Evolutionary conservation across 805 yeast species (phyloP).

Genomic region (Hemisphaericaspora nanyangensis): DNA sequence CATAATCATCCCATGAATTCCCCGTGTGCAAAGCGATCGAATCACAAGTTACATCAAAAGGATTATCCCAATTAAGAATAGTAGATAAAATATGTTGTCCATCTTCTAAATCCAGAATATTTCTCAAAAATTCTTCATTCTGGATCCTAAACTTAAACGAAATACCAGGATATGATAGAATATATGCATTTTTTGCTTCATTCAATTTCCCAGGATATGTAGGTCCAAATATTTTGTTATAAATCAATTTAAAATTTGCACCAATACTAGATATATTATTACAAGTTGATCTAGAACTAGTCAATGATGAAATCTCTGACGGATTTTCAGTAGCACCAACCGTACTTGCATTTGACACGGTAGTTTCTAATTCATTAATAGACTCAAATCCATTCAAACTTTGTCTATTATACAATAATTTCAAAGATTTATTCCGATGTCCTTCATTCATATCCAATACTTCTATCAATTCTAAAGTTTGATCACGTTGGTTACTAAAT

Average conservation of each 20-base stretch:
- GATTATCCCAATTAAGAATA: conserved; percentile 29
- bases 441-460: conserved; percentile 16
- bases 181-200: conserved; percentile 26
- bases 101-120: conserved; percentile 9
- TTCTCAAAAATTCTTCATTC: conserved; percentile 15
- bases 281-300: conserved; percentile 1
- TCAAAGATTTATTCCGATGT: conserved; percentile 6
- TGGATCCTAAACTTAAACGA: conserved; percentile 43
- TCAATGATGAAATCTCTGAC: conserved; percentile 1
- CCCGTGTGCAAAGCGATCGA: conserved; percentile 40
- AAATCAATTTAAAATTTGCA: conserved; percentile 37
- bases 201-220: conserved; percentile 51
- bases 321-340: not conserved
- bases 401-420: conserved; percentile 29
- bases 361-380: not conserved
- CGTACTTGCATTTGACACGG: conserved; percentile 9
- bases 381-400: conserved; percentile 21
- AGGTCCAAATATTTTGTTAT: conserved; percentile 59
- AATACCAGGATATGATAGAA: conserved; percentile 54
- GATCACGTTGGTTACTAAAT: conserved; percentile 23
- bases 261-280: conserved; percentile 5
- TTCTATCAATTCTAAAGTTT: conserved; percentile 28
- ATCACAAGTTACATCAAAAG: conserved; percentile 31
- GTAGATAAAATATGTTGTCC: conserved; percentile 24
- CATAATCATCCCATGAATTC: conserved; percentile 28